Evolutionary conservation across 805 yeast species (phyloP), one percentile per base, ranked within the genome.

Genomic region (Cyberlindnera misumaiensis): DNA sequence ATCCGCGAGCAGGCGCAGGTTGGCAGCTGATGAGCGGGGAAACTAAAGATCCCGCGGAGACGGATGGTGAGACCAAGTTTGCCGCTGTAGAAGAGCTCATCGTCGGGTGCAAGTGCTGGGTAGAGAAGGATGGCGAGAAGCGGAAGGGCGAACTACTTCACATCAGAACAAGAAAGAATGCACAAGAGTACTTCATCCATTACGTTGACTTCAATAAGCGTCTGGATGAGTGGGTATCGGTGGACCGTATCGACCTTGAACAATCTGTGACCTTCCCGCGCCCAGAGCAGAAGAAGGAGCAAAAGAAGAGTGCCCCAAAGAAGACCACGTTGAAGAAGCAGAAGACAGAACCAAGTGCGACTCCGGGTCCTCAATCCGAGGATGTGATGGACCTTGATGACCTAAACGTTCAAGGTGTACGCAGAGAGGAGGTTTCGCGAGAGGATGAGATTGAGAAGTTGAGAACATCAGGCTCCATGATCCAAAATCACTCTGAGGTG

Each of bases 401-500:
- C 54, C 68, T 86, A 51, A 80, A 86, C 52, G 95, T 88, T 5
- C 96, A 88, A 59, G 96, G 95, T 13, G 54, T 81, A 24, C 68
- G 65, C 36, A 62, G 76, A 39, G 89, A 83, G 46, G 86, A 80
- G 41, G 73, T 84, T 31, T 79, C 84, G 28, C 68, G 96, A 41
- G 96, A 88, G 52, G 95, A 87, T 49, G 98, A 93, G 60, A 83
- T 93, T 48, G 87, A 90, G 56, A 86, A 85, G 56, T 69, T 93
- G 40, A 72, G 97, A 49, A 88, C 96, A 0, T 72, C 94, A n/a
- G 98, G 98, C 3, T 89, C 97, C 0, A 93, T 93, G 97, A 84
- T 93, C 10, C 98, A 93, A 62, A 82, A 81, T 44, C 73, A 79
- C 40, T 75, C 72, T 40, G 97, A 90, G 55, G 84, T 90, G 17